Conservation (phyloP, 108 stramenopile genomes). For the Parietichytrium sp. region DNA sequence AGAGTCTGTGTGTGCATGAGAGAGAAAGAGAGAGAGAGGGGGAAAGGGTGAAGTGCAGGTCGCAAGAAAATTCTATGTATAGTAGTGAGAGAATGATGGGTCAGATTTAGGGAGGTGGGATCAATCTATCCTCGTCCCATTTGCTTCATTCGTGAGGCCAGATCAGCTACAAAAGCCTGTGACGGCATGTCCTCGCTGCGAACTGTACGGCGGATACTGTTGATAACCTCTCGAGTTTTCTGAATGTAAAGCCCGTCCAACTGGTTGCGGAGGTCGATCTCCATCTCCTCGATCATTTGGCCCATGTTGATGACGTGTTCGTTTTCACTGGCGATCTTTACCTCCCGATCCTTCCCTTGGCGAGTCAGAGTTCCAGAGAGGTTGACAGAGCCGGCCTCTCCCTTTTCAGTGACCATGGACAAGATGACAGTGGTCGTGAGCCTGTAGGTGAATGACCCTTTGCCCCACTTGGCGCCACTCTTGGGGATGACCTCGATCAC, state of each 20-base stretch:
- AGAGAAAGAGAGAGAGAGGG: too few relatives aligned
- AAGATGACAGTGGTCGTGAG: slow-evolving; percentile 80
- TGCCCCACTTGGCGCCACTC: slow-evolving; percentile 41
- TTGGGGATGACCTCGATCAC: slow-evolving; percentile 69
- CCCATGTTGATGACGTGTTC: slow-evolving; percentile 86
- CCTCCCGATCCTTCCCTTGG: slow-evolving; percentile 39
- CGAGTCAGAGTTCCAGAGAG: slow-evolving; percentile 57
- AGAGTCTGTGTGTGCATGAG: too few relatives aligned
- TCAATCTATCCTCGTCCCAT: too few relatives aligned
- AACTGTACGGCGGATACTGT: slow-evolving; percentile 58
- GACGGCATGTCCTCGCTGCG: background rate
- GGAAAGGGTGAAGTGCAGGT: too few relatives aligned
- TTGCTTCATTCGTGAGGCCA: background rate
- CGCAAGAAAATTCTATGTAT: too few relatives aligned
- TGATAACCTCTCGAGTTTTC: slow-evolving; percentile 78
- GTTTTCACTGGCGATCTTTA: slow-evolving; percentile 26
- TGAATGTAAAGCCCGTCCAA: slow-evolving; percentile 81
- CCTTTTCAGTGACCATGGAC: slow-evolving; percentile 50
- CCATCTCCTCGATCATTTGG: slow-evolving; percentile 84
- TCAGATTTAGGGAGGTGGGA: too few relatives aligned
- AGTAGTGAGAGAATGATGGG: too few relatives aligned
- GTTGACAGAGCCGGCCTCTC: slow-evolving; percentile 44
- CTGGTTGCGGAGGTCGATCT: slow-evolving; percentile 75
- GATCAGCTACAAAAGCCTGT: slow-evolving; percentile 27
- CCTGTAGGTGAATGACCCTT: slow-evolving; percentile 61